These are phyloP conservation scores for Euphorbia schlechtendalii DNA, from an alignment of 441 rosid genomes.

Conservation along the genomic window DNA sequence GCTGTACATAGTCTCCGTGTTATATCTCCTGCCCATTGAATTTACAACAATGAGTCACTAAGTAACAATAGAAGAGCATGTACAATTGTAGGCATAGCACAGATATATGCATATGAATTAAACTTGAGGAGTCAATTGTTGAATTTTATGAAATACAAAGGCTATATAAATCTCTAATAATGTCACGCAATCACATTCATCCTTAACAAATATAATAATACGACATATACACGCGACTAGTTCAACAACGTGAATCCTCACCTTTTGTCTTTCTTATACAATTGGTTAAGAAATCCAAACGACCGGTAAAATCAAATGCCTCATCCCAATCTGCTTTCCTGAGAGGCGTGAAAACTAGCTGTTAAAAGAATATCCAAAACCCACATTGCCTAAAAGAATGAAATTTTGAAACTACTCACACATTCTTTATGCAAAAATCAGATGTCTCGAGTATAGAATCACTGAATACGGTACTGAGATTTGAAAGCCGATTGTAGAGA, in stretches of 20 bases:
- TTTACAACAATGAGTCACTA: slow-evolving; percentile 14
- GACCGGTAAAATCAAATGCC: slow-evolving; percentile 61
- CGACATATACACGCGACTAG: no score
- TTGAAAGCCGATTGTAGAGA: slow-evolving; percentile 48
- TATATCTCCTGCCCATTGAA: slow-evolving; percentile 46
- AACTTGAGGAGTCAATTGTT: no score
- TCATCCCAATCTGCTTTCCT: slow-evolving; percentile 74
- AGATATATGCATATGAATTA: not conserved
- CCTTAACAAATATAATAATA: no score
- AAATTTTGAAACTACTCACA: slow-evolving; percentile 36
- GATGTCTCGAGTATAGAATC: slow-evolving; percentile 37
- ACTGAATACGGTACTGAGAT: slow-evolving; percentile 38
- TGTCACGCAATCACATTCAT: no score
- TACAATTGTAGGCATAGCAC: not conserved
- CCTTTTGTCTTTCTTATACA: slow-evolving; percentile 61
- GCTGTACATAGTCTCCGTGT: slow-evolving; percentile 58
- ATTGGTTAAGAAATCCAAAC: slow-evolving; percentile 53
- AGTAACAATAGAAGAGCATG: not conserved
- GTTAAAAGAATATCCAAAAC: slow-evolving; percentile 9
- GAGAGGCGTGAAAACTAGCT: slow-evolving; percentile 19
- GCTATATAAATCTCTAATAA: no score
- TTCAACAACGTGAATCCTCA: slow-evolving; percentile 12
- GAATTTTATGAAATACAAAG: no score
- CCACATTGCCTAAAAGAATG: not conserved
- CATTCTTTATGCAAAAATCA: slow-evolving; percentile 67